Evolutionary conservation across 441 rosid species (phyloP), one percentile per base, ranked within the genome.

Genomic region (Pelargonium cotyledonis): DNA sequence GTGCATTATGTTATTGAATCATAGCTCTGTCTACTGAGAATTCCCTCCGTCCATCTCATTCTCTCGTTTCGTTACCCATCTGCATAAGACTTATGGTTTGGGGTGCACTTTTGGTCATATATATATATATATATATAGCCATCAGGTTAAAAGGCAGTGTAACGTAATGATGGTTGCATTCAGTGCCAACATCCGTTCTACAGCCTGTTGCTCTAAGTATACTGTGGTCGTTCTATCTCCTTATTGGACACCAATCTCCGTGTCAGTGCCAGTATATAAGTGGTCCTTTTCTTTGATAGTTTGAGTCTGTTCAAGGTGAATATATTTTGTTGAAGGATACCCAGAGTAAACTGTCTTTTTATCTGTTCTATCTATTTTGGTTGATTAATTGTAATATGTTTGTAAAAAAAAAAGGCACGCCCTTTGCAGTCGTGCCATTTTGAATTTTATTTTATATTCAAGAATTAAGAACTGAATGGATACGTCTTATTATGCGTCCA

Each of bases 401-500:
- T 9, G 4, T 21, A 21, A 21, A 21, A 19, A 55, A 55, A 18
- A 18, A 10, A 4, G 29, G 29, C 62, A 57, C 18, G 62, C 26
- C 62, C 26, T 55, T 55, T 43, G 47, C 12, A 12, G 47, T 43
- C 47, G 12, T 7, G 47, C 47, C 47, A 43, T 10, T 43, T 43
- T 0, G 11, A 43, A 1, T 43, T 43, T 0, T 0, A 43, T 31
- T 7, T 7, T 43, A 43, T 7, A 43, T 43, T 43, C 2, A 7
- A 10, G 12, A 43, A 6, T 41, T 41, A 41, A 41, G 46, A 43
- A 43, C 26, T 35, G 65, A 15, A 35, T 64, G 3, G 18, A 23
- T 16, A 57, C 21, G 46, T 68, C 66, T 43, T 65, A 69, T 67
- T 64, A 6, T 38, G 18, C 16, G 14, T n/a, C 29, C 26, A 19